Evolutionary conservation across 768 basidiomycete species (phyloP).

Genomic region (Tylopilus vinaceipallidus): DNA sequence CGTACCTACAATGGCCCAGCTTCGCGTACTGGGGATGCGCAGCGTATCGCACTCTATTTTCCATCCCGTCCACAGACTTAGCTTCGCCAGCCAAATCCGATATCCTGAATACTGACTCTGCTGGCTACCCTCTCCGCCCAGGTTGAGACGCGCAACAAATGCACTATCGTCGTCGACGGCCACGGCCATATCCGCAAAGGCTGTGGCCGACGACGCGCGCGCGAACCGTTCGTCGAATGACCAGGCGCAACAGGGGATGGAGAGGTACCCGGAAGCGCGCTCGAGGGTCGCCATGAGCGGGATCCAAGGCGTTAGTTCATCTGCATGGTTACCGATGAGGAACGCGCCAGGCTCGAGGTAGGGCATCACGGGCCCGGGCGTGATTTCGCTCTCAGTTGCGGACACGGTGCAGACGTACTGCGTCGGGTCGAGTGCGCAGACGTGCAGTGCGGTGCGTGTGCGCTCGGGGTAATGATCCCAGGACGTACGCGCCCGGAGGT

Average conservation of each 20-base stretch:
- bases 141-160: conserved; percentile 46
- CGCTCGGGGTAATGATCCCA: conserved; percentile 74
- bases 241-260: conserved; percentile 93
- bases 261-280: conserved; percentile 64
- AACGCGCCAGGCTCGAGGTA: conserved; percentile 53
- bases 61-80: conserved; percentile 80
- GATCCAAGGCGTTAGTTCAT: conserved; percentile 95
- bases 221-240: conserved; percentile 67
- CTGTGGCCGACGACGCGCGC: conserved; percentile 38
- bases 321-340: conserved; percentile 93
- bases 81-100: conserved; percentile 79
- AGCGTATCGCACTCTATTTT: conserved; percentile 80
- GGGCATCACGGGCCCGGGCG: conserved; percentile 11
- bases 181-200: conserved; percentile 21
- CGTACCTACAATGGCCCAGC: conserved; percentile 89
- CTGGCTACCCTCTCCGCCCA: conserved; percentile 60
- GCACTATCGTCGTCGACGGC: conserved; percentile 22
- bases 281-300: conserved; percentile 73
- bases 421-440: conserved; percentile 69
- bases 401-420: not conserved
- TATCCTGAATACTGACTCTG: conserved; percentile 78
- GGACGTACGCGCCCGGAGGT: conserved; percentile 80
- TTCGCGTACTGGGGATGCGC: conserved; percentile 89
- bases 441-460: conserved; percentile 61
- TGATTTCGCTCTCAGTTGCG: not conserved